Percentiles rank a stretch among this genome's conserved stretches.
Evolutionary conservation across 2,329 filamentous ascomycete genomes (phyloP).

Genomic region (Madurella fahalii): DNA sequence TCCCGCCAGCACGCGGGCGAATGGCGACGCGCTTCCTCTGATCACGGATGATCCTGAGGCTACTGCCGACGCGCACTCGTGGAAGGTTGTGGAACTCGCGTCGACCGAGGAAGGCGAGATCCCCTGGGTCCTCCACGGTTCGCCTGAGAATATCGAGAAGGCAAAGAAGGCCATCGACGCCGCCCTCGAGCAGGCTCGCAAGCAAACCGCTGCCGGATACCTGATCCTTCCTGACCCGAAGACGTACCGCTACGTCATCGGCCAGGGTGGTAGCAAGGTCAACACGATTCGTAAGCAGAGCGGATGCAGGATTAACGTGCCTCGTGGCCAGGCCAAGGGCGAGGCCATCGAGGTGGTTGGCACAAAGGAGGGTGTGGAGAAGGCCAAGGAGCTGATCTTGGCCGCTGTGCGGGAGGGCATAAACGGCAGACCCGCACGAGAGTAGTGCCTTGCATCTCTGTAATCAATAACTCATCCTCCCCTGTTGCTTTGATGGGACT

Average conservation of each 20-base stretch:
- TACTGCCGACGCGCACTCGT: slow-evolving; percentile 67
- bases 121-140: slow-evolving; percentile 84
- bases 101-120: slow-evolving; percentile 67
- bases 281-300: slow-evolving; percentile 90
- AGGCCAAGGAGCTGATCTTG: slow-evolving; percentile 84
- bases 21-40: slow-evolving; percentile 68
- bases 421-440: slow-evolving; percentile 28
- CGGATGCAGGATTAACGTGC: slow-evolving; percentile 90
- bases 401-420: slow-evolving; percentile 68
- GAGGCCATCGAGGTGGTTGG: slow-evolving; percentile 92
- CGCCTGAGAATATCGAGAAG: slow-evolving; percentile 72
- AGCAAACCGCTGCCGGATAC: slow-evolving; percentile 74
- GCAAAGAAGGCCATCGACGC: slow-evolving; percentile 70
- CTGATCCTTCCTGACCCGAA: slow-evolving; percentile 84
- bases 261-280: slow-evolving; percentile 83
- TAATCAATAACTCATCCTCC: too few relatives aligned
- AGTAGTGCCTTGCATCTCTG: background rate
- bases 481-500: too few relatives aligned
- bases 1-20: slow-evolving; percentile 41
- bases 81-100: slow-evolving; percentile 68
- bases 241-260: slow-evolving; percentile 87
- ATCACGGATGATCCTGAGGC: slow-evolving; percentile 81
- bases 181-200: slow-evolving; percentile 67
- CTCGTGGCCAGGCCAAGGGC: slow-evolving; percentile 66
- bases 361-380: slow-evolving; percentile 72